A percentile compares a stretch with the other conserved stretches of the same genome.
These are phyloP conservation scores for Stemphylium vesicarium DNA, from an alignment of 2,329 filamentous ascomycete genomes.

Conservation along the genomic window DNA sequence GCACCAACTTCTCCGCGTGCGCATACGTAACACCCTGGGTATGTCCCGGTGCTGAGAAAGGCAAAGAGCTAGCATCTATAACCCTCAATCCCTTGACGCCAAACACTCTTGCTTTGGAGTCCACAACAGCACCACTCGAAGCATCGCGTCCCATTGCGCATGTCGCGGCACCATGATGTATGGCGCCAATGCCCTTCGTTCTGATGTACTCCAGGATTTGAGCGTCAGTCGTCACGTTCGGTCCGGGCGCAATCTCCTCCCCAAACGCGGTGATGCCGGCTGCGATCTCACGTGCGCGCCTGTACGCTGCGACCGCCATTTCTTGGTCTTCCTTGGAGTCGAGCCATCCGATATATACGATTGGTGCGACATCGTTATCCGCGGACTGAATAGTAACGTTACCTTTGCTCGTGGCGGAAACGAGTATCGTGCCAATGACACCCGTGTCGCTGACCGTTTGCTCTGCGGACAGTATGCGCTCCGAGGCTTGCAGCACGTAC, in stretches of 20 bases:
- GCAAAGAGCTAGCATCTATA: slow-evolving; percentile 8
- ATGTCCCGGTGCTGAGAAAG: slow-evolving; percentile 8
- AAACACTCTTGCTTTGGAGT: slow-evolving; percentile 11
- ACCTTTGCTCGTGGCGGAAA: slow-evolving; percentile 8
- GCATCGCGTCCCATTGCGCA: slow-evolving; percentile 5
- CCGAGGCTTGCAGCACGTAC: slow-evolving; percentile 4
- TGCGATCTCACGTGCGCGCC: slow-evolving; percentile 7
- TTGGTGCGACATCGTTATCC: slow-evolving; percentile 3
- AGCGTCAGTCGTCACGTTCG: slow-evolving; percentile 7
- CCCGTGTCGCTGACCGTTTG: slow-evolving; percentile 5
- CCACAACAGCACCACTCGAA: slow-evolving; percentile 5
- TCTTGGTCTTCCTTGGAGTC: slow-evolving; percentile 10
- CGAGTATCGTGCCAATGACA: slow-evolving; percentile 8
- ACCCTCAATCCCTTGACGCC: slow-evolving; percentile 12
- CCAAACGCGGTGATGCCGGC: slow-evolving; percentile 8
- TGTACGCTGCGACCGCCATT: slow-evolving; percentile 13
- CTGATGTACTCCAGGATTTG: slow-evolving; percentile 11
- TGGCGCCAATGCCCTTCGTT: slow-evolving; percentile 7
- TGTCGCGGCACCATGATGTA: slow-evolving; percentile 7
- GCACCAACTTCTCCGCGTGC: slow-evolving; percentile 10
- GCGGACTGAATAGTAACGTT: slow-evolving; percentile 11
- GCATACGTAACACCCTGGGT: slow-evolving; percentile 11
- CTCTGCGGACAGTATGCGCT: neutral
- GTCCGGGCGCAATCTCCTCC: slow-evolving; percentile 8
- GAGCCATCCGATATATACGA: slow-evolving; percentile 7